phyloP scores from a whole-genome alignment of 1,284 basidiomycete genomes.

The Vanrija humicola region DNA sequence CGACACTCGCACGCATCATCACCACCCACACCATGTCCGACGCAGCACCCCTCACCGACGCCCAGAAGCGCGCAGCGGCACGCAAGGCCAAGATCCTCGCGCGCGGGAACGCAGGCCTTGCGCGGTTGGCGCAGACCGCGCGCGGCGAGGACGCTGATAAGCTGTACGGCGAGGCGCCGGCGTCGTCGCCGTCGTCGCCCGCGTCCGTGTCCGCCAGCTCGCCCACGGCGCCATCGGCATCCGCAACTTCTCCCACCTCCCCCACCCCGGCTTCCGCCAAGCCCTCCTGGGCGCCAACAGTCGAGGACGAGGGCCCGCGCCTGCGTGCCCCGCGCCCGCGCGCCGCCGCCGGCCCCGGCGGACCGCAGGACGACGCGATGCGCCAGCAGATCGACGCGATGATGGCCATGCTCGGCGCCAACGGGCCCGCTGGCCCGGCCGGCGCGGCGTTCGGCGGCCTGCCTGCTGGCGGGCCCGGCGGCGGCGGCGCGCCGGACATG shows the following conservation, averaged over 20 bases:
- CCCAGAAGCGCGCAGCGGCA: slow-evolving; percentile 44
- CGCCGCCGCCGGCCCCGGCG: background rate
- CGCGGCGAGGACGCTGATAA: slow-evolving; percentile 45
- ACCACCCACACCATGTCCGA: slow-evolving; percentile 21
- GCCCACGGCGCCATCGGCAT: slow-evolving; percentile 12
- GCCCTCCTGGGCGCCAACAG: background rate
- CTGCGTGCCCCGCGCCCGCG: background rate
- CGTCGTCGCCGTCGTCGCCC: background rate
- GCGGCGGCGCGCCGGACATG: slow-evolving; percentile 32
- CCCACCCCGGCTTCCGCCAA: slow-evolving; percentile 1
- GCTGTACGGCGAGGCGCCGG: slow-evolving; percentile 36
- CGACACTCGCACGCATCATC: background rate
- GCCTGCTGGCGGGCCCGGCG: slow-evolving; percentile 24
- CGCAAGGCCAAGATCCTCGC: slow-evolving; percentile 50
- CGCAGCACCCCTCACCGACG: slow-evolving; percentile 27
- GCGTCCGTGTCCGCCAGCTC: background rate
- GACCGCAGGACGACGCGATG: slow-evolving; percentile 17
- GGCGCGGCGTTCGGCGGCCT: slow-evolving; percentile 14
- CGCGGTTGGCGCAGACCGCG: slow-evolving; percentile 46
- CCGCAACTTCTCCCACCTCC: background rate
- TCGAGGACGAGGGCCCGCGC: background rate
- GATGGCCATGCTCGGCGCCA: slow-evolving; percentile 33
- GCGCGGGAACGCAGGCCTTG: slow-evolving; percentile 43
- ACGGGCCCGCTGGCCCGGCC: too few relatives aligned
- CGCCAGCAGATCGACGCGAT: slow-evolving; percentile 34